Percentiles rank a stretch among this genome's conserved stretches.
Conservation (phyloP, 495 filamentous ascomycete genomes). For the Durotheca rogersii region DNA sequence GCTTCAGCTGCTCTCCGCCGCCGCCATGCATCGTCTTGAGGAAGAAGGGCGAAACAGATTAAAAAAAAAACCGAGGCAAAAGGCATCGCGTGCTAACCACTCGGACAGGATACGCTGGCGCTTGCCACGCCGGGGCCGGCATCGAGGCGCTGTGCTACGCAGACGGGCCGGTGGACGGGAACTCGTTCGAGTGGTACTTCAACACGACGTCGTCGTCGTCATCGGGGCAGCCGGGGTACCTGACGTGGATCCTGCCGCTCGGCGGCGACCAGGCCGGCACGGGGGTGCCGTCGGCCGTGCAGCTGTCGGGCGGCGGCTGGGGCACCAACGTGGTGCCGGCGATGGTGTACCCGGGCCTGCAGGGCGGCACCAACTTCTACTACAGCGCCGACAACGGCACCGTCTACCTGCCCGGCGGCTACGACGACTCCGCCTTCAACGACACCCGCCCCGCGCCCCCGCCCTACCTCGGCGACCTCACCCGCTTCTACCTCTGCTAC, state of each 20-base stretch:
- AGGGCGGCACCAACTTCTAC: constrained; percentile 7
- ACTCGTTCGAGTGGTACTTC: constrained; percentile 16
- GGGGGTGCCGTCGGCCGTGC: constrained; percentile 6
- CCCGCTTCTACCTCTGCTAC: constrained; percentile 34
- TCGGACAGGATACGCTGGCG: constrained; percentile 17
- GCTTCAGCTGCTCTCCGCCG: too few relatives aligned
- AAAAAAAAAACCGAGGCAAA: neutral
- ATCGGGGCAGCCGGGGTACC: constrained; percentile 16
- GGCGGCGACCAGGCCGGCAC: constrained; percentile 9
- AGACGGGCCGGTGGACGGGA: constrained; percentile 9
- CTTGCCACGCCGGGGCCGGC: constrained; percentile 26
- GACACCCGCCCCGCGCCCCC: neutral
- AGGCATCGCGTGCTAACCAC: constrained; percentile 3
- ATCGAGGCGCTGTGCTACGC: constrained; percentile 28
- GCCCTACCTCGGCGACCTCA: constrained; percentile 9
- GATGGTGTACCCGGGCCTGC: constrained; percentile 8
- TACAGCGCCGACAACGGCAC: constrained; percentile 17
- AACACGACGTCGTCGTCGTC: constrained; percentile 20
- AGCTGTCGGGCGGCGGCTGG: constrained; percentile 1
- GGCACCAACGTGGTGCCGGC: constrained; percentile 14
- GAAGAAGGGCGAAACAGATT: too few relatives aligned
- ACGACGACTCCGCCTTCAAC: constrained; percentile 18
- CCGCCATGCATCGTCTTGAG: too few relatives aligned
- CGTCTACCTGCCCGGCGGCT: constrained; percentile 13
- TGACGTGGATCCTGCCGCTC: constrained; percentile 8